Evolutionary conservation across 2,329 filamentous ascomycete species (phyloP), one percentile per base, ranked within the genome.

Genomic region (Iodosphaeria phyllophila): DNA sequence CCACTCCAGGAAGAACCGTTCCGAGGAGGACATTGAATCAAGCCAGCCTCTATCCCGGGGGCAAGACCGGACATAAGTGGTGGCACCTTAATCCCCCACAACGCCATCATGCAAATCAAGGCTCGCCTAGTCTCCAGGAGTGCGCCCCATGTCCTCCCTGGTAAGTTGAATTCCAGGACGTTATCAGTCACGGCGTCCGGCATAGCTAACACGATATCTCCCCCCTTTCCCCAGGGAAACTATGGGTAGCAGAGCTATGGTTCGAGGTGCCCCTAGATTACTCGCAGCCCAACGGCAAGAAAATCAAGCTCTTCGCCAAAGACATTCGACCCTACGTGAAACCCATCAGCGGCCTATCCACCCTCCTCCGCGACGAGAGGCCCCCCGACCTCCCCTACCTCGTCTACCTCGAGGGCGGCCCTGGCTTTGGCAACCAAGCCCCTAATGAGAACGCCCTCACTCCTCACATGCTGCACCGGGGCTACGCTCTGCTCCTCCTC

Each of bases 241-340:
- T 91, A 22, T 59, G 65, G 31, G 64, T 91, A 31, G 76, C 76
- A 3, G 83, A 92, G 46, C 63, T 86, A 40, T 76, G 82, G 56
- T 92, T 92, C 49, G 64, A 80, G 35, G 83, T 92, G 8, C 83
- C 84, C 4, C 61, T 79, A 32, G 77, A 92, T 52, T 77, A 92
- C 48, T 51, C 52, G 32, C 63, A 71, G 27, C 69, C 70, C 1
- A 44, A 54, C 3, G 54, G 58, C 16, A 65, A 64, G 23, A 68
- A 56, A 5, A 60, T 93, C 32, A 68, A 65, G 28, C 57, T 93
- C 18, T 93, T 92, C 47, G 83, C 67, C 17, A 74, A 82, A 25
- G n/a, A n/a, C n/a, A n/a, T n/a, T n/a, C n/a, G n/a, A n/a, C n/a
- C n/a, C n/a, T n/a, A n/a, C n/a, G n/a, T n/a, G n/a, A n/a, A n/a